A percentile compares a stretch with the other conserved stretches of the same genome.
Evolutionary conservation across 169 alveolate species (phyloP).

Genomic region (Plasmodium inui): DNA sequence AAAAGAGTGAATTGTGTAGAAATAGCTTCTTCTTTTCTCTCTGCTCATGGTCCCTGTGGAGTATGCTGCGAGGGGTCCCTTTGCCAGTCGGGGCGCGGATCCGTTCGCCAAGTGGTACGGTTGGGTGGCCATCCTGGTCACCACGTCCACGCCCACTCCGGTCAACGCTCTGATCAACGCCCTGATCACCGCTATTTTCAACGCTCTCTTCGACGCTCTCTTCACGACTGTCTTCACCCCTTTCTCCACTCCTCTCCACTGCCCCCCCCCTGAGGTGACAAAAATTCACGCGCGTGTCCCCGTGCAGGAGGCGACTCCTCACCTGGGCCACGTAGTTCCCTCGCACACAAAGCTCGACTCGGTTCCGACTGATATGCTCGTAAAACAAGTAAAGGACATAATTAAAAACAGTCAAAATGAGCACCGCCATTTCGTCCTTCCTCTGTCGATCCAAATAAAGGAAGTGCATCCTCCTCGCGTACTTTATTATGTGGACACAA

Average conservation of each 20-base stretch:
- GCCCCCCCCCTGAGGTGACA: neutral
- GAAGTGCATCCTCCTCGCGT: neutral
- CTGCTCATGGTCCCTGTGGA: neutral
- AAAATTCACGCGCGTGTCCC: neutral
- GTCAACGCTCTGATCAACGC: neutral
- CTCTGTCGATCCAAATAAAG: neutral
- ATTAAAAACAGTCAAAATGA: conserved; percentile 8
- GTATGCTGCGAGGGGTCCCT: neutral
- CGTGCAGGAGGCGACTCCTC: neutral
- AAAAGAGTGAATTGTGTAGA: conserved; percentile 17
- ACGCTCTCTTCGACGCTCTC: neutral
- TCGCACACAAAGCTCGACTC: conserved; percentile 2
- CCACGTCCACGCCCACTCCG: no score
- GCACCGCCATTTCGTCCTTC: neutral
- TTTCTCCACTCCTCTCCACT: neutral
- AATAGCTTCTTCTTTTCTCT: conserved; percentile 2
- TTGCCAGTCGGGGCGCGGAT: neutral
- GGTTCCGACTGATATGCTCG: neutral
- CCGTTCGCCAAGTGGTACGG: neutral
- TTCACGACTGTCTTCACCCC: neutral
- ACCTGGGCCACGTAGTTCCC: neutral
- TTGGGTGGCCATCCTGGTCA: neutral
- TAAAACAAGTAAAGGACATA: conserved; percentile 38
- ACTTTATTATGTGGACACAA: conserved; percentile 18
- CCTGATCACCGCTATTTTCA: neutral